Percentiles rank a stretch among this genome's conserved stretches.
phyloP scores from a whole-genome alignment of 2,329 filamentous ascomycete genomes.

The Akanthomyces lecanii region DNA sequence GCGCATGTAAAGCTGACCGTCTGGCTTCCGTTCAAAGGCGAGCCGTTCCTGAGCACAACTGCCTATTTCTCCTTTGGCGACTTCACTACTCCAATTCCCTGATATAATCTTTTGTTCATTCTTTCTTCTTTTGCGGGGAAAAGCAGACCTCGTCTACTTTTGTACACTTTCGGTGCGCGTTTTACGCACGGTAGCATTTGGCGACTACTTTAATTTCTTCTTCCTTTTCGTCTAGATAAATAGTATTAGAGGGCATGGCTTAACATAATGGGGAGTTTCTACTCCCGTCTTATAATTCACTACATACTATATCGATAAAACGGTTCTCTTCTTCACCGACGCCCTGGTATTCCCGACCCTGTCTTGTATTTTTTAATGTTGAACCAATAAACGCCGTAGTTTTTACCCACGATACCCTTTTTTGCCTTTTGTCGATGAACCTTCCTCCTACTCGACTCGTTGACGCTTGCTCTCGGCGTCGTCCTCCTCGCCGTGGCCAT shows the following conservation, averaged over 20 bases:
- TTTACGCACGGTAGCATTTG: neutral
- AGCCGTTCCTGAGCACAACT: neutral
- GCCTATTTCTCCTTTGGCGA: neutral
- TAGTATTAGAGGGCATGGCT: neutral
- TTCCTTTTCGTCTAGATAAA: neutral
- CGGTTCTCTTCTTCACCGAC: neutral
- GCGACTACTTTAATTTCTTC: neutral
- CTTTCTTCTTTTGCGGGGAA: neutral
- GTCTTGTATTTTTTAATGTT: neutral
- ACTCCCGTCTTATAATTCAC: constrained; percentile 9
- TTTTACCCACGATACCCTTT: neutral
- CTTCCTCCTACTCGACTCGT: constrained; percentile 38
- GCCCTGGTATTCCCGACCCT: constrained; percentile 2
- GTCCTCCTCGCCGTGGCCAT: constrained; percentile 37
- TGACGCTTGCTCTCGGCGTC: constrained; percentile 45
- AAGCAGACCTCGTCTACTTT: neutral
- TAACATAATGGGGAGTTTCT: neutral
- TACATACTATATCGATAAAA: constrained; percentile 1
- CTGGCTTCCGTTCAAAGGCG: neutral
- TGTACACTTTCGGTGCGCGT: neutral
- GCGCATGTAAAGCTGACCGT: constrained; percentile 25
- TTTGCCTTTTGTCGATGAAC: neutral
- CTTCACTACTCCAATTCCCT: too few species aligned
- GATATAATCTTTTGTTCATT: neutral
- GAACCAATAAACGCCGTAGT: constrained; percentile 3